Evolutionary conservation across 176 grass and related monocot species (phyloP), one percentile per base, ranked within the genome.

Genomic region (Ensete ventricosum): DNA sequence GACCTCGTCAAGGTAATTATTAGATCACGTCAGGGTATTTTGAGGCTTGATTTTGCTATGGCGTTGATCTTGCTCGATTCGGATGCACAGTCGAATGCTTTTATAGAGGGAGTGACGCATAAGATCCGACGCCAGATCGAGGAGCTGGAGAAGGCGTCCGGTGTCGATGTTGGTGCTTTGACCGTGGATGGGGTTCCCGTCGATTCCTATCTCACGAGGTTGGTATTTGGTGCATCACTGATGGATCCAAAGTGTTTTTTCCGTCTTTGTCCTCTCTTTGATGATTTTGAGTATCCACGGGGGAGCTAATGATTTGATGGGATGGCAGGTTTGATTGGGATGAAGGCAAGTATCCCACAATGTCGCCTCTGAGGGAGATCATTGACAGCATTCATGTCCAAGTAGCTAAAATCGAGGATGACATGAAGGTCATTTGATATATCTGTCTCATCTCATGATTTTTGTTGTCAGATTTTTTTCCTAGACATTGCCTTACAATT

Each of bases 51-150:
- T 50, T 16, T 79, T 62, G 26, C 3, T 73, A 53, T 14, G 21
- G 14, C 54, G 50, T 55, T 52, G 77, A 67, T 24, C 49, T 70
- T 66, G 19, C n/a, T 70, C 25, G 23, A 9, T 14, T 50, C 14
- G 62, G 10, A 25, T 53, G 0, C 51, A 64, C 88, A 98, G 95
- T 94, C 95, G 52, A 99, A 94, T 78, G 71, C 85, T 52, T 94
- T 99, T 80, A 64, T 99, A 9, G 95, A 99, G 81, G 90, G 86
- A 19, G 88, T 94, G 3, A 94, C 95, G 2, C 95, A 99, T 77
- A 99, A 99, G 88, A 99, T 94, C 85, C 84, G 88, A 49, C 82
- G 95, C 71, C 95, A 99, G 86, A 94, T 99, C 72, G 95, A 99
- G 51, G 95, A 99, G 17, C 79, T 99, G 48, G 86, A 99, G 88